Evolutionary conservation across 805 yeast genomes (phyloP).

Genomic region (Ogataea chonburiensis): DNA sequence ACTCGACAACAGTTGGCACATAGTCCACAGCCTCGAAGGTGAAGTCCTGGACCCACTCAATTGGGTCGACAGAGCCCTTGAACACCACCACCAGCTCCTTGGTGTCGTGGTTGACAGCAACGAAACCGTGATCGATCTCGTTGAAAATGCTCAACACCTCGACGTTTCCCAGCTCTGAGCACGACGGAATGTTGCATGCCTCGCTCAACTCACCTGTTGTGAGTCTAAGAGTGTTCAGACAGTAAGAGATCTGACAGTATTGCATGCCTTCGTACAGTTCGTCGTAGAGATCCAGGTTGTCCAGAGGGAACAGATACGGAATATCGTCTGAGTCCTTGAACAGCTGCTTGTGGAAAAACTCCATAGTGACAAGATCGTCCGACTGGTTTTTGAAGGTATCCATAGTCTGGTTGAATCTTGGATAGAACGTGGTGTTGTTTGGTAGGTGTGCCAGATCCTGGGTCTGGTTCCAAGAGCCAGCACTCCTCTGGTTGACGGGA

Average conservation of each 20-base stretch:
- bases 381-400: no score
- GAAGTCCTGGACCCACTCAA: slow-evolving; percentile 65
- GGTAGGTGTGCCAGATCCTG: no score
- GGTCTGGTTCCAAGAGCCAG: no score
- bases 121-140: slow-evolving; percentile 53
- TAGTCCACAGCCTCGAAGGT: slow-evolving; percentile 46
- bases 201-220: slow-evolving; percentile 27
- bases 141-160: slow-evolving; percentile 41
- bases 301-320: slow-evolving; percentile 3
- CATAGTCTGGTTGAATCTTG: no score
- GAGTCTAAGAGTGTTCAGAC: slow-evolving; percentile 30
- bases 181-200: slow-evolving; percentile 37
- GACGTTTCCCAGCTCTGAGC: slow-evolving; percentile 29
- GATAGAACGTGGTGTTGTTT: no score
- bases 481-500: neutral
- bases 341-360: neutral
- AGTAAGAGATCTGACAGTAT: slow-evolving; percentile 36
- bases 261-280: slow-evolving; percentile 33
- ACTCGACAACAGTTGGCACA: slow-evolving; percentile 36
- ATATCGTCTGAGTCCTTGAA: slow-evolving; percentile 1
- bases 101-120: slow-evolving; percentile 46
- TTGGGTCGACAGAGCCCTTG: slow-evolving; percentile 61
- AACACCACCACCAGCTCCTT: slow-evolving; percentile 49
- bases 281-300: slow-evolving; percentile 23
- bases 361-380: neutral